Conservation (phyloP, 345 rosid genomes). For the Triadica sebifera region DNA sequence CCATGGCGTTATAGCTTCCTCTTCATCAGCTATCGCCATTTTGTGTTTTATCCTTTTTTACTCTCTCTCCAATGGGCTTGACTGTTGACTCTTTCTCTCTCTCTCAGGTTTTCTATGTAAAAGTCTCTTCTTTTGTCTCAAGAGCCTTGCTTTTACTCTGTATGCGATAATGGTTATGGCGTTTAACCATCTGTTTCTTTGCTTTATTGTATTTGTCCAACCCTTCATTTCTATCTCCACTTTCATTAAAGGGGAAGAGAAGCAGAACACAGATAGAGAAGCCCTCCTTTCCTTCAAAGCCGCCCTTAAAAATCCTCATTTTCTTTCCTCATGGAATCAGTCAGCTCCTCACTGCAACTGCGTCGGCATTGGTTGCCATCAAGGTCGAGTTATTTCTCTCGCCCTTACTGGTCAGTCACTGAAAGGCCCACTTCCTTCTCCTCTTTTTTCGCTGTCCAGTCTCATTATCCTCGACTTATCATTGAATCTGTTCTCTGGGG, state of each 20-base stretch:
- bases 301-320: constrained; percentile 39
- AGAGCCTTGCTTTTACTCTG: constrained; percentile 3
- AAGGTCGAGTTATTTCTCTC: constrained; percentile 49
- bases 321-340: constrained; percentile 63
- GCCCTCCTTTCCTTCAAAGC: constrained; percentile 47
- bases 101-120: neutral
- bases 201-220: constrained; percentile 18
- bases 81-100: neutral
- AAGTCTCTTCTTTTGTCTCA: neutral
- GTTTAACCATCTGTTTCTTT: constrained; percentile 18
- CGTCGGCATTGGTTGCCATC: constrained; percentile 66
- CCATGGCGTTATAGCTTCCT: constrained; percentile 41
- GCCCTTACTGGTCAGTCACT: constrained; percentile 41
- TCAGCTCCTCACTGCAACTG: constrained; percentile 52
- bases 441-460: constrained; percentile 50
- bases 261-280: constrained; percentile 36
- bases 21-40: neutral
- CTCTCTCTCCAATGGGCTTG: constrained; percentile 14
- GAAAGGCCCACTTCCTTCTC: constrained; percentile 40
- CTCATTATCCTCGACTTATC: constrained; percentile 66
- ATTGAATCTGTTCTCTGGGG: constrained; percentile 44
- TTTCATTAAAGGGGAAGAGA: constrained; percentile 20
- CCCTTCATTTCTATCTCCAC: constrained; percentile 8
- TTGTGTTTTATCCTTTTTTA: neutral
- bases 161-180: constrained; percentile 22